Base-by-base conservation (phyloP, 352 stramenopile species). In the Globisporangium camurandrum region DNA sequence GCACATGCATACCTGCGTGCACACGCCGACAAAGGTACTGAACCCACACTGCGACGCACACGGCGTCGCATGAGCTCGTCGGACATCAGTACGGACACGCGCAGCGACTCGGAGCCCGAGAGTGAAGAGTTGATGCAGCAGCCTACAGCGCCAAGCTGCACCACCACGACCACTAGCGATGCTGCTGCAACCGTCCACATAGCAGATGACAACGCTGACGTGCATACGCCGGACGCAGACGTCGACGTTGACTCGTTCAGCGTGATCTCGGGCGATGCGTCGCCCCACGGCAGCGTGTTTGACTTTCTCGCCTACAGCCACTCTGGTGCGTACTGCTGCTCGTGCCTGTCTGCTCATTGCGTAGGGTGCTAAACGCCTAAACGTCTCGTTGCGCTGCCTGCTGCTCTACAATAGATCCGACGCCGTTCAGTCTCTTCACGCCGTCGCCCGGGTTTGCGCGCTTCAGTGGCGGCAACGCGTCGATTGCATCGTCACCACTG, bases 201-300 rank as follows among this genome's bases (percentile, higher is more conserved):
- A n/a, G 37, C 57, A 57, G 46, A 63, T 46, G n/a, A n/a, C n/a
- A n/a, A n/a, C n/a, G 22, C 54, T 49, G 19, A 55, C 62, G n/a
- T 34, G 26, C 28, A 64, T 67, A 46, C 51, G 2, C 51, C 51
- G 14, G 30, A 34, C 8, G 3, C 30, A 34, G 30, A 34, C 3
- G 30, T 12, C 17, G 51, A 57, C 33, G 50, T 20, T 6, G 50
- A 56, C 33, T 40, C 55, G 41, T 49, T 82, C 24, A 84, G 67
- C 41, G 59, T 84, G 31, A 70, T 84, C 40, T 84, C 71, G 9
- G 68, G 59, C 34, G 68, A 84, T 38, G 61, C 54, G 37, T 78
- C 59, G 6, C 59, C 59, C 0, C 59, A 64, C 19, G 71, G 70
- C 37, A 76, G 64, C 47, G 62, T 76, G 33, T 76, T 79, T 11